These are phyloP conservation scores for Chaetomidium leptoderma DNA, from an alignment of 495 filamentous ascomycete genomes.

Conservation along the genomic window DNA sequence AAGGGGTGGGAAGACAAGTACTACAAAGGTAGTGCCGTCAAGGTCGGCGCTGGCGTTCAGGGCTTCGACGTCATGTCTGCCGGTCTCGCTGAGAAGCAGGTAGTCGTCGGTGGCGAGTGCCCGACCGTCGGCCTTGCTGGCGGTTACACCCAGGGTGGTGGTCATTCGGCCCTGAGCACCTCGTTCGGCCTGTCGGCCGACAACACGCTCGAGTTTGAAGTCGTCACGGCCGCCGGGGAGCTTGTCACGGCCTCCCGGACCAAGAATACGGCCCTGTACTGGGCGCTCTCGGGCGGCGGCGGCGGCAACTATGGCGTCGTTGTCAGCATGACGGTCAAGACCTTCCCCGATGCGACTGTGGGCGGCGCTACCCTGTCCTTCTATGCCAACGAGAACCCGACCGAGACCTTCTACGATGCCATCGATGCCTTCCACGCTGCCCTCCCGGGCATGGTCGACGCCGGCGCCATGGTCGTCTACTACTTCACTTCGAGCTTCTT, in stretches of 20 bases:
- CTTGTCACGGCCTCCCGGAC: conserved; percentile 46
- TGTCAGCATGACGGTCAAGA: conserved; percentile 40
- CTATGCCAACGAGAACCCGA: conserved; percentile 28
- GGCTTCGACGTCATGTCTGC: conserved; percentile 48
- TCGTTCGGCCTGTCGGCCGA: conserved; percentile 59
- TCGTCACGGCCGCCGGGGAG: conserved; percentile 49
- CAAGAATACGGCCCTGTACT: conserved; percentile 54
- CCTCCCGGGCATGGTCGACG: conserved; percentile 24
- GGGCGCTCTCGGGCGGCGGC: conserved; percentile 58
- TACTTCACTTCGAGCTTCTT: conserved; percentile 48
- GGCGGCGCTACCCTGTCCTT: conserved; percentile 34
- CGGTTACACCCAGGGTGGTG: conserved; percentile 58
- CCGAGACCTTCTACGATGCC: conserved; percentile 42
- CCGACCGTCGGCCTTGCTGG: conserved; percentile 50
- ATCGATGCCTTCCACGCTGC: conserved; percentile 30
- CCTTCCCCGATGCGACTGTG: conserved; percentile 35
- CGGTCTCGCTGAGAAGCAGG: conserved; percentile 42
- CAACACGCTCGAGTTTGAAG: conserved; percentile 56
- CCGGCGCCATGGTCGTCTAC: conserved; percentile 41
- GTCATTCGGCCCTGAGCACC: conserved; percentile 52
- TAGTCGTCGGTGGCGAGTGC: conserved; percentile 52
- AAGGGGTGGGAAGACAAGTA: conserved; percentile 36
- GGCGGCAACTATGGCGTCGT: conserved; percentile 50
- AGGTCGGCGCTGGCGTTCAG: conserved; percentile 57
- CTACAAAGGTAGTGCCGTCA: conserved; percentile 48